Base-by-base conservation (phyloP, 345 rosid genomes). In the Boechera divaricarpa region DNA sequence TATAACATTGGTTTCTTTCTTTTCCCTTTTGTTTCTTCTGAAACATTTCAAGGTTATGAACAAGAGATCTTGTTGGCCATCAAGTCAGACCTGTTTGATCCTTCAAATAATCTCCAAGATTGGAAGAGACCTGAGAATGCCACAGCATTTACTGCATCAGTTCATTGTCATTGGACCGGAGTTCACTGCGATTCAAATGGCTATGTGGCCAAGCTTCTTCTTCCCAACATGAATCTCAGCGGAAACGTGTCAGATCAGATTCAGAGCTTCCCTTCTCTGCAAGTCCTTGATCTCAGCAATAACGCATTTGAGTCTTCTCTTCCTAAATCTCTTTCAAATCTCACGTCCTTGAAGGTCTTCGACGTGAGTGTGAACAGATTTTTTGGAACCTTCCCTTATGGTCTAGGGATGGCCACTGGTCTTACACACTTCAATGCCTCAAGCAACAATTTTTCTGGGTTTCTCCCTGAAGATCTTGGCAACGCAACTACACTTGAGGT, bases 401-500 rank as follows among this genome's bases (percentile, higher is more conserved):
- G 97, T n/a, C 85, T 94, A 12, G 97, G 98, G 5, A 82, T 61
- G 81, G 92, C 86, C 13, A 67, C 79, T 3, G 88, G 86, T 42
- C 85, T 94, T 72, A 86, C 85, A 58, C 83, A 75, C 62, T 86
- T 94, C 69, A 94, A 90, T 57, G 97, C 89, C 1, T 94, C 97
- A 2, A 87, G 92, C 86, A 94, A 94, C 83, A 89, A 87, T 77
- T 92, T 94, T 68, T 87, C 86, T 2, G 97, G 98, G 10, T 58
- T 77, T 82, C 88, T 92, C 10, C 97, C 95, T 0, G 93, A 85
- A 72, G 98, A 94, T 85, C 90, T 94, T 10, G 89, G 93, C 55
- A 88, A 87, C 61, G 89, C 94, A 54, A 86, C 90, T 5, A 29
- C 74, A 7, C 88, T 94, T 26, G 87, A 85, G 73, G 88, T 72